Base-by-base conservation (phyloP, 2,329 filamentous ascomycete genomes). In the Alternaria solani region DNA sequence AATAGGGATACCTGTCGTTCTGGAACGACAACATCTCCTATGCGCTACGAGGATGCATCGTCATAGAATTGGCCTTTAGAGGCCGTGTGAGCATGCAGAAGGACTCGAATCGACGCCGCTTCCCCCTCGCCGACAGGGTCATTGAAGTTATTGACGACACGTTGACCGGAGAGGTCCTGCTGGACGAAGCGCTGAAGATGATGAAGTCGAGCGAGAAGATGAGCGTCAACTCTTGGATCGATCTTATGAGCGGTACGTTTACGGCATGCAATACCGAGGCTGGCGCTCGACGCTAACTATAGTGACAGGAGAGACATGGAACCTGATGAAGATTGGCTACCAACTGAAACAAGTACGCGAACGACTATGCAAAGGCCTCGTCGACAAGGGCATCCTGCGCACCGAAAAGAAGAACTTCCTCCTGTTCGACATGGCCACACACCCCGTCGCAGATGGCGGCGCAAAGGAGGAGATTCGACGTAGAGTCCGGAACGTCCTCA, bases 11-110 rank as follows among this genome's bases (percentile, higher is more conserved):
- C 78, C 89, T 99, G 65, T 98, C 94, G 30, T 99, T 99, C 82
- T 99, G 95, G 95, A 99, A 99, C 82, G 95, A 99, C 82, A 99
- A 99, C 83, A 99, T 99, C 76, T 97, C 94, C 62, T 99, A 99
- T 80, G 95, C 95, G 67, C 86, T 99, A 64, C 90, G 95, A 79
- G 95, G 95, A 77, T 99, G 95, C 82, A 99, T 99, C 78, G 95
- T 99, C 70, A 92, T 98, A 80, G 95, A 99, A 81, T 85, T 99
- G 73, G 95, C 95, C 65, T 96, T 99, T 82, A 88, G 95, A 67
- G 95, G 95, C 76, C 91, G 95, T 72, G 91, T 99, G 81, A 94
- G 91, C 86, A 99, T 99, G 95, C 93, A 98, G 80, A 97, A 96
- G 81, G 95, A 98, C 81, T 91, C 93, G 51, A 91, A 91, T 69